Percentiles rank a stretch among this genome's conserved stretches.
Evolutionary conservation across 352 stramenopile species (phyloP).

Genomic region (Phytophthora pini): DNA sequence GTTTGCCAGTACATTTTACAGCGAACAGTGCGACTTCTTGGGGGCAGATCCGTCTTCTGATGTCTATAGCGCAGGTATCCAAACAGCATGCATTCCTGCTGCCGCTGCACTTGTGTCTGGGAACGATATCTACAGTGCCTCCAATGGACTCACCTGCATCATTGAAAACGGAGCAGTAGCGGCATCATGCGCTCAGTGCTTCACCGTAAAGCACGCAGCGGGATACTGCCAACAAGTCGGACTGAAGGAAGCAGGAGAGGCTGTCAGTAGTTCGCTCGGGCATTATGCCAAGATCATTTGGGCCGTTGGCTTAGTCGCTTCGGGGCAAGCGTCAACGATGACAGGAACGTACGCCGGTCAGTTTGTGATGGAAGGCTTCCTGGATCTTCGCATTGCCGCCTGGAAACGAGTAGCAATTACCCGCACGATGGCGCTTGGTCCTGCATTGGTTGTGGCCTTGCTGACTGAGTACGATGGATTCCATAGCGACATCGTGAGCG

Average conservation of each 20-base stretch:
- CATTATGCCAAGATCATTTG: constrained; percentile 78
- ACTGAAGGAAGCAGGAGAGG: constrained; percentile 70
- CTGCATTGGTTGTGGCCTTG: constrained; percentile 79
- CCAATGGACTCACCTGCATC: constrained; percentile 51
- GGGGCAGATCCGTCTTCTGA: constrained; percentile 52
- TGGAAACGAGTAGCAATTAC: constrained; percentile 90
- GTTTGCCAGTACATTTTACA: constrained; percentile 93
- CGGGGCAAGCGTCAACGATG: constrained; percentile 92
- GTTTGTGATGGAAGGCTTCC: constrained; percentile 96
- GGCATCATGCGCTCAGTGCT: constrained; percentile 48
- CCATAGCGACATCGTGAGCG: constrained; percentile 52
- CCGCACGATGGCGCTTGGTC: constrained; percentile 83
- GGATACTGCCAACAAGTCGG: constrained; percentile 85
- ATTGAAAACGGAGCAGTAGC: constrained; percentile 27
- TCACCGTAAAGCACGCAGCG: constrained; percentile 29
- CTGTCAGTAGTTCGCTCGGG: constrained; percentile 73
- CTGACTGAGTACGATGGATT: constrained; percentile 34
- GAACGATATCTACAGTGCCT: constrained; percentile 64
- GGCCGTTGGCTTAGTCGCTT: constrained; percentile 91
- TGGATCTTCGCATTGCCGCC: constrained; percentile 80
- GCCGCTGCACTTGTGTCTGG: constrained; percentile 54
- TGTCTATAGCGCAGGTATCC: constrained; percentile 53
- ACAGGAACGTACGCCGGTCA: constrained; percentile 95
- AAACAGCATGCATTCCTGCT: constrained; percentile 71
- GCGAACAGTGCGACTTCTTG: constrained; percentile 51